Base-by-base conservation (phyloP, 2,329 filamentous ascomycete genomes). In the Esteya vermicola region DNA sequence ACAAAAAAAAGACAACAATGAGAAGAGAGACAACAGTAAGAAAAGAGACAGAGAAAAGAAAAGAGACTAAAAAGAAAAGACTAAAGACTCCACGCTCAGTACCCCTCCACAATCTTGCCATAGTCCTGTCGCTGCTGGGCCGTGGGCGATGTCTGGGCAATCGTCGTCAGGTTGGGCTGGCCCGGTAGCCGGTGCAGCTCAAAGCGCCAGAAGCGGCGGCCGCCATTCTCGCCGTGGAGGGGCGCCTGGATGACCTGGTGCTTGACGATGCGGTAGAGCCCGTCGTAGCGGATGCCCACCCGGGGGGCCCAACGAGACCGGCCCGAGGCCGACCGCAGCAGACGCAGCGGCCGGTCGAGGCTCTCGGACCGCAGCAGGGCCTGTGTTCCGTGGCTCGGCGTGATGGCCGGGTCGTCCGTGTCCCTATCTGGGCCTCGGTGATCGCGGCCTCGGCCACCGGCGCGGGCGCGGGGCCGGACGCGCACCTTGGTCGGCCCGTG, bases 251-350 rank as follows among this genome's bases (percentile, higher is more conserved):
- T n/a, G n/a, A n/a, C n/a, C n/a, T n/a, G n/a, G n/a, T n/a, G n/a
- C n/a, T n/a, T n/a, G n/a, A n/a, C n/a, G 12, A 59, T 49, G 1
- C n/a, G n/a, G 43, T 60, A 60, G 6, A 60, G 49, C 1, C 56
- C 58, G 27, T 60, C 58, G 43, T 60, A 60, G 1, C 57, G 52
- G n/a, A 59, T 50, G 2, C 57, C 57, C 4, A 47, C 45, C 0
- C 10, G 7, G 1, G 56, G 53, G 10, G 47, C 45, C 34, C 39
- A 50, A 1, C 16, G n/a, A 2, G 33, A 36, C 12, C 40, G 38
- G 1, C 18, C 34, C 2, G 42, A 43, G 3, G 51, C 46, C 14
- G 48, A 45, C 5, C 57, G 51, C 18, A 60, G 45, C 9, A 60
- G 55, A 0, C 57, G 50, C 7, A 60, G 48, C 1, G 48, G 50